Conservation (phyloP, 768 basidiomycete genomes). For the Trametes coccinea region DNA sequence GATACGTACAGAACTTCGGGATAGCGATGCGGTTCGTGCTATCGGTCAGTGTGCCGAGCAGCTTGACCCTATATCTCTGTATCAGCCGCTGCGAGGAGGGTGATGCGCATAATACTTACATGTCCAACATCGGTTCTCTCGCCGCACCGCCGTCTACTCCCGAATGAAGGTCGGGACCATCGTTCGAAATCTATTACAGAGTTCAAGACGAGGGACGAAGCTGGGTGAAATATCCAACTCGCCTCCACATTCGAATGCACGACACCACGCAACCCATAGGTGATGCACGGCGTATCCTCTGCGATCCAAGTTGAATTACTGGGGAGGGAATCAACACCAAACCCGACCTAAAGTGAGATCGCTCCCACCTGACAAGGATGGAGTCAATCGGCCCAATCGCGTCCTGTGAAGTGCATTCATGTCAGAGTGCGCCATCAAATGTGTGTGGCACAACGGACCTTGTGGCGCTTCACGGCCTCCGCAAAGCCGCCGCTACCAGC, state of each 20-base stretch:
- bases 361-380: slow-evolving; percentile 75
- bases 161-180: slow-evolving; percentile 83
- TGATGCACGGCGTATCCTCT: slow-evolving; percentile 89
- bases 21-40: slow-evolving; percentile 61
- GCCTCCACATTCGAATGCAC: slow-evolving; percentile 84
- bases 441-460: slow-evolving; percentile 46
- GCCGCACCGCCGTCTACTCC: slow-evolving; percentile 92
- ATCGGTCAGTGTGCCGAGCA: slow-evolving; percentile 72
- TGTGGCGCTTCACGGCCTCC: slow-evolving; percentile 72
- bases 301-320: slow-evolving; percentile 98
- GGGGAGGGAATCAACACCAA: neutral
- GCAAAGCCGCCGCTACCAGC: slow-evolving; percentile 87
- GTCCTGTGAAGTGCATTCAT: slow-evolving; percentile 45
- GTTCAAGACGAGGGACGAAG: neutral
- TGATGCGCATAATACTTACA: slow-evolving; percentile 46
- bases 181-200: slow-evolving; percentile 58
- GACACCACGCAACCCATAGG: slow-evolving; percentile 93
- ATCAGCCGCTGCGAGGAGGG: neutral
- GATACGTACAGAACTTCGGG: slow-evolving; percentile 77
- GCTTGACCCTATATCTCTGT: slow-evolving; percentile 58
- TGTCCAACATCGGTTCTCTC: slow-evolving; percentile 90
- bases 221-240: slow-evolving; percentile 5
- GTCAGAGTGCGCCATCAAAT: neutral
- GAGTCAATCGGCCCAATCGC: slow-evolving; percentile 86
- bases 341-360: no score